These are phyloP conservation scores for Hypoxylon intermedium DNA, from an alignment of 495 filamentous ascomycete species.

Conservation along the genomic window DNA sequence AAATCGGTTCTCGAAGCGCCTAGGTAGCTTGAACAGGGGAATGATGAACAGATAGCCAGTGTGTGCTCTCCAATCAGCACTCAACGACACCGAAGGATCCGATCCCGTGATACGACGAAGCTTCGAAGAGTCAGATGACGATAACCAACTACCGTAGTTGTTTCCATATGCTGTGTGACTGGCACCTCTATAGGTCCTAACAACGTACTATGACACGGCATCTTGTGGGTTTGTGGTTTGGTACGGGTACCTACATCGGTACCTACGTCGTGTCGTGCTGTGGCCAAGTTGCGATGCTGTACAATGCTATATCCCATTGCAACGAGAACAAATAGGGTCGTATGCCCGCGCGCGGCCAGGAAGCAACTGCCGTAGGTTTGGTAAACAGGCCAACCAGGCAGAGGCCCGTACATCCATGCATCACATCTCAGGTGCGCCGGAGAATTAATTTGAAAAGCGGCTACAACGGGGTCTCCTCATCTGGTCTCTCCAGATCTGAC, in stretches of 20 bases:
- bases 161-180: slow-evolving; percentile 21
- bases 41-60: not conserved
- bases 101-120: slow-evolving; percentile 15
- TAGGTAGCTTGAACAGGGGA: not conserved
- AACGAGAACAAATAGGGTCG: slow-evolving; percentile 16
- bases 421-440: slow-evolving; percentile 34
- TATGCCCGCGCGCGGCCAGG: slow-evolving; percentile 20
- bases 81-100: slow-evolving; percentile 14
- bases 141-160: slow-evolving; percentile 19
- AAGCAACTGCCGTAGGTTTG: slow-evolving; percentile 34
- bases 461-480: slow-evolving; percentile 33
- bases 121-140: slow-evolving; percentile 28
- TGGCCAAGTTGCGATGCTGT: slow-evolving; percentile 9
- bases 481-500: slow-evolving; percentile 31
- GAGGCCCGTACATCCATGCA: slow-evolving; percentile 27
- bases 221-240: slow-evolving; percentile 11
- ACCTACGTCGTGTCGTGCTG: slow-evolving; percentile 32
- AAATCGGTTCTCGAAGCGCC: slow-evolving; percentile 7
- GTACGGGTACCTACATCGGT: slow-evolving; percentile 37
- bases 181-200: not conserved
- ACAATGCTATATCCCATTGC: slow-evolving; percentile 18
- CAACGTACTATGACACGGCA: slow-evolving; percentile 8
- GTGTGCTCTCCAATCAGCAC: slow-evolving; percentile 16
- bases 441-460: slow-evolving; percentile 39
- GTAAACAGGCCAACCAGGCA: slow-evolving; percentile 33